These are phyloP conservation scores for Aspergillus saccharolyticus DNA, from an alignment of 495 filamentous ascomycete species.

Conservation along the genomic window DNA sequence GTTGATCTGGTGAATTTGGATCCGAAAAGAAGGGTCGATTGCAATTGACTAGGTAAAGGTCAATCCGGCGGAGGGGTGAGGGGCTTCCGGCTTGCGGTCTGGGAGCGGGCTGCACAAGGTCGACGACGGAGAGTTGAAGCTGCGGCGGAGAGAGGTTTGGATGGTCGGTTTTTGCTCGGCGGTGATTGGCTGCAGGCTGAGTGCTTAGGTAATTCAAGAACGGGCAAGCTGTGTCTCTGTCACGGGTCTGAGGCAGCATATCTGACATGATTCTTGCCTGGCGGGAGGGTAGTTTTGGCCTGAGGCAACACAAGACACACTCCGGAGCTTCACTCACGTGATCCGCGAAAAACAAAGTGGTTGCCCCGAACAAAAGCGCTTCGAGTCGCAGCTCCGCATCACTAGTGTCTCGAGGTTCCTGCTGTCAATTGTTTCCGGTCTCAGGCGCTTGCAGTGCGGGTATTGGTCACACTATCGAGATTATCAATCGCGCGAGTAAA, in stretches of 20 bases:
- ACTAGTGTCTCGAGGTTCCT: background rate
- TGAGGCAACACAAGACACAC: too few relatives aligned
- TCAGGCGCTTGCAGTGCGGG: background rate
- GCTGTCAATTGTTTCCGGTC: background rate
- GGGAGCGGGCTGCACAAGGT: background rate
- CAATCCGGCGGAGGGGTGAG: conserved; percentile 16
- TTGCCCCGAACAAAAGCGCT: background rate
- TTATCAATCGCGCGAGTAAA: background rate
- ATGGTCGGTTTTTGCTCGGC: conserved; percentile 17
- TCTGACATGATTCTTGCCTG: background rate
- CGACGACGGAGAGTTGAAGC: background rate
- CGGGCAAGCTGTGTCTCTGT: too few relatives aligned
- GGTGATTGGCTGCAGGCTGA: conserved; percentile 14
- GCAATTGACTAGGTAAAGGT: conserved; percentile 12
- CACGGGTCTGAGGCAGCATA: background rate
- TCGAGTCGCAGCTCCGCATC: background rate
- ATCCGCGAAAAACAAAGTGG: conserved; percentile 7
- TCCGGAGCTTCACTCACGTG: conserved; percentile 3
- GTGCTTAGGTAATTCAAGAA: conserved; percentile 11
- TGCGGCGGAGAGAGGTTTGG: conserved; percentile 2
- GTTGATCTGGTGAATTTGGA: conserved; percentile 13
- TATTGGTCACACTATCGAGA: background rate
- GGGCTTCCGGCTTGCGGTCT: conserved; percentile 26
- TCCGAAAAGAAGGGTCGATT: conserved; percentile 11
- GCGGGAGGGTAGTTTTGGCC: too few relatives aligned